phyloP scores from a whole-genome alignment of 2,329 filamentous ascomycete genomes.

The Aspergillus tamarii region DNA sequence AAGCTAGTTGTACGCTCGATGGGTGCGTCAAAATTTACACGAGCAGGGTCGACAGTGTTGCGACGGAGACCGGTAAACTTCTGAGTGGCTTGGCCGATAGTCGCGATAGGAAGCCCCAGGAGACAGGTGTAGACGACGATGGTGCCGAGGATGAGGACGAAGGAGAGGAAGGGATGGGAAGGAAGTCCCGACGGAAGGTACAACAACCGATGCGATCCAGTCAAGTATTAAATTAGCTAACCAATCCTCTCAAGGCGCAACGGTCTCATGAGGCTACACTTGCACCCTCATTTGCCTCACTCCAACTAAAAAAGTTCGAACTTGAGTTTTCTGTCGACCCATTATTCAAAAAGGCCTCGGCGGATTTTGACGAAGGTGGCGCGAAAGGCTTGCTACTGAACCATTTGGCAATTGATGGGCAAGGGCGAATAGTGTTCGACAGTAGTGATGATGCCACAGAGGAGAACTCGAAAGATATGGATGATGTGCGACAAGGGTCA shows the following conservation, averaged over 20 bases:
- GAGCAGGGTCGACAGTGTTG: slow-evolving; percentile 95
- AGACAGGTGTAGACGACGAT: slow-evolving; percentile 62
- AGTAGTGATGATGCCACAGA: slow-evolving; percentile 84
- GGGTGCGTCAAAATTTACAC: slow-evolving; percentile 99
- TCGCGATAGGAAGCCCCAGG: slow-evolving; percentile 69
- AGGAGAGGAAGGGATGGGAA: slow-evolving; percentile 49
- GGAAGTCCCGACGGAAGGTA: slow-evolving; percentile 73
- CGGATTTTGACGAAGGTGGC: slow-evolving; percentile 97
- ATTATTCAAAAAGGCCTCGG: slow-evolving; percentile 98
- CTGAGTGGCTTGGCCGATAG: slow-evolving; percentile 86
- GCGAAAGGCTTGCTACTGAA: slow-evolving; percentile 94
- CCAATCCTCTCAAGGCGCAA: slow-evolving; percentile 45
- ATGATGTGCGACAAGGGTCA: slow-evolving; percentile 43
- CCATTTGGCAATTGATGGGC: slow-evolving; percentile 90
- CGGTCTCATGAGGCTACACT: slow-evolving; percentile 91
- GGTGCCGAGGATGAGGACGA: slow-evolving; percentile 65
- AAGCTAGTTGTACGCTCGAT: slow-evolving; percentile 94
- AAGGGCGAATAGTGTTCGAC: slow-evolving; percentile 95
- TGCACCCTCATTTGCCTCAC: slow-evolving; percentile 80
- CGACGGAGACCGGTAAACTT: slow-evolving; percentile 93
- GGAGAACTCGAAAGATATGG: slow-evolving; percentile 46
- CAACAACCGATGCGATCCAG: not conserved
- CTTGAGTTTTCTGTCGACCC: slow-evolving; percentile 96
- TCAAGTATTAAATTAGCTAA: slow-evolving; percentile 21
- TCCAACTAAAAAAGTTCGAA: slow-evolving; percentile 97